Evolutionary conservation across 345 rosid species (phyloP).

Genomic region (Aurinia saxatilis): DNA sequence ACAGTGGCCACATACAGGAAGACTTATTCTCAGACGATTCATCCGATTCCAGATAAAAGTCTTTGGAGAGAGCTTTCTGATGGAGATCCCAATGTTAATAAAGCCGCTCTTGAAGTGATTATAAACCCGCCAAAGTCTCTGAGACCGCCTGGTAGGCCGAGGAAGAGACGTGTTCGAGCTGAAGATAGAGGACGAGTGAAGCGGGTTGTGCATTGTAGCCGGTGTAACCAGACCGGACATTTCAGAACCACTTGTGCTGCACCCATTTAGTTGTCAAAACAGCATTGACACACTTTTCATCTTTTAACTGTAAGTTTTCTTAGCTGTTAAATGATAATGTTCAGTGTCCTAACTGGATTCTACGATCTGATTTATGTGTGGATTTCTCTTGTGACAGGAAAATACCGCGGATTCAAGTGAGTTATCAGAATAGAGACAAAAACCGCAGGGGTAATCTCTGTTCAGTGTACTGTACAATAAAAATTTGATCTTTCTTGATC

Average conservation of each 20-base stretch:
- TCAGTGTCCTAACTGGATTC: not conserved
- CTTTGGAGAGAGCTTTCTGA: constrained; percentile 81
- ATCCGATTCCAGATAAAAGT: constrained; percentile 91
- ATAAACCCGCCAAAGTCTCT: constrained; percentile 87
- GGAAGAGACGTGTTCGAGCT: constrained; percentile 88
- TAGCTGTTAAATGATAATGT: not conserved
- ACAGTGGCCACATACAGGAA: constrained; percentile 89
- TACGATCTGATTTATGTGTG: not conserved
- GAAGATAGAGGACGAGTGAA: constrained; percentile 89
- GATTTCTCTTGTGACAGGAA: constrained; percentile 17
- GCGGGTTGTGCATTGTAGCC: constrained; percentile 96
- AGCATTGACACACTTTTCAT: not conserved
- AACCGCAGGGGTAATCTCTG: not conserved
- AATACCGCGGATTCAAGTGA: not conserved
- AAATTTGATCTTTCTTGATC: not conserved
- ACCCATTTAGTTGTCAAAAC: constrained; percentile 45
- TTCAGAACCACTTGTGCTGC: constrained; percentile 98
- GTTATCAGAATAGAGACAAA: not conserved
- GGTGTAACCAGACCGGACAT: constrained; percentile 97
- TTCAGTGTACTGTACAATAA: not conserved
- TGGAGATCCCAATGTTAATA: constrained; percentile 49
- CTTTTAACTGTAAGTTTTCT: constrained; percentile 9
- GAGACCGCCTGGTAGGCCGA: constrained; percentile 88
- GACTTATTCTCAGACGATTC: constrained; percentile 92
- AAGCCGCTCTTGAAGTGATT: constrained; percentile 33